Percentiles rank a stretch among this genome's conserved stretches.
Evolutionary conservation across 2,329 filamentous ascomycete genomes (phyloP).

Genomic region (Ascochyta rabiei): DNA sequence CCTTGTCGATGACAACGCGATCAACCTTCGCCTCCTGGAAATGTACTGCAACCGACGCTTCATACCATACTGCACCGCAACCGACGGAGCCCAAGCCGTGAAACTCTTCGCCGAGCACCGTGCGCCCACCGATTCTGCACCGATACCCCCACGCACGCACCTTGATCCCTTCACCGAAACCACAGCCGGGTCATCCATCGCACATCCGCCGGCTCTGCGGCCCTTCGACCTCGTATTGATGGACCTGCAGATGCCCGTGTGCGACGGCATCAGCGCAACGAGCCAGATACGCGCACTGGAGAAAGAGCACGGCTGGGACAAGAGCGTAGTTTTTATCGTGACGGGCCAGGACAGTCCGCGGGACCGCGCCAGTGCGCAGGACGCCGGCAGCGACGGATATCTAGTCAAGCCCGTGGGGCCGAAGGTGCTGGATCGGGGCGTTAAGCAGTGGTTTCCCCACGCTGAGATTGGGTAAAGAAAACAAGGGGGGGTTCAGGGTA

Average conservation of each 20-base stretch:
- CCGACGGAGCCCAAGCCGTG: constrained; percentile 52
- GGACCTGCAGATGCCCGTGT: constrained; percentile 52
- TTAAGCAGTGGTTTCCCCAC: constrained; percentile 30
- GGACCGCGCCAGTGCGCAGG: constrained; percentile 31
- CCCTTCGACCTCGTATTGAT: constrained; percentile 48
- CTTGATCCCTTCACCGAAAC: background rate
- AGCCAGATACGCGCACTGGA: constrained; percentile 44
- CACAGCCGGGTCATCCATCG: background rate
- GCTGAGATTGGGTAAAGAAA: constrained; percentile 11
- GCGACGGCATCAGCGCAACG: constrained; percentile 47
- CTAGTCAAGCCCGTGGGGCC: constrained; percentile 42
- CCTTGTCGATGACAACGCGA: constrained; percentile 54
- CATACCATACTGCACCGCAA: constrained; percentile 46
- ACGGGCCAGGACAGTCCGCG: constrained; percentile 41
- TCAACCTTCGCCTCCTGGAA: constrained; percentile 54
- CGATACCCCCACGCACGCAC: background rate
- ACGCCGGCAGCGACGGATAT: constrained; percentile 41
- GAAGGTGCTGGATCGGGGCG: constrained; percentile 32
- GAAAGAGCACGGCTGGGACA: constrained; percentile 25
- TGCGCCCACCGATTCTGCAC: background rate
- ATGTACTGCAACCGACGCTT: constrained; percentile 56
- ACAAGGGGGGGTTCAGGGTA: no score
- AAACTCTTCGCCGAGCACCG: constrained; percentile 32
- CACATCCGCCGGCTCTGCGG: background rate
- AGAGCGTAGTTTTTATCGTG: constrained; percentile 41